These are phyloP conservation scores for Setaria viridis DNA, from an alignment of 202 grass and related monocot genomes.

Conservation along the genomic window DNA sequence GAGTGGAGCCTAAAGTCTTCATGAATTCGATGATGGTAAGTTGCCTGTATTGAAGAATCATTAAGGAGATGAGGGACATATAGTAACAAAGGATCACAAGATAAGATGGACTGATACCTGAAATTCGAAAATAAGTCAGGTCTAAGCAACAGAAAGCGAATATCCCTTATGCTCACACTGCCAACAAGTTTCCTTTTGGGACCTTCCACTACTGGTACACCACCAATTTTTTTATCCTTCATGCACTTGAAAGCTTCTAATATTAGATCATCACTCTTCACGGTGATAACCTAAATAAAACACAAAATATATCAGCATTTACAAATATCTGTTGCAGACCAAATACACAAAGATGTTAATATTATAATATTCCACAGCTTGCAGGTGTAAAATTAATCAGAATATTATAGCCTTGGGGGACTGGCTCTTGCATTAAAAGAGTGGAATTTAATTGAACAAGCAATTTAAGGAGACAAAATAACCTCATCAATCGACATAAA, in stretches of 20 bases:
- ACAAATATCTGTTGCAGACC: neutral
- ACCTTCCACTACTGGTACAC: slow-evolving; percentile 78
- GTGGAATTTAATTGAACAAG: slow-evolving; percentile 12
- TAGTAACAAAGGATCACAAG: neutral
- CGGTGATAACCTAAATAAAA: slow-evolving; percentile 71
- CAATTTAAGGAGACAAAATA: slow-evolving; percentile 37
- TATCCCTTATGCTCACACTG: slow-evolving; percentile 75
- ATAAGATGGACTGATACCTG: slow-evolving; percentile 52
- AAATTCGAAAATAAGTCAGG: slow-evolving; percentile 81
- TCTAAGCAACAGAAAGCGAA: slow-evolving; percentile 82
- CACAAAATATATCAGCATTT: slow-evolving; percentile 29
- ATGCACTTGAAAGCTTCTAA: slow-evolving; percentile 88
- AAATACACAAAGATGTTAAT: neutral
- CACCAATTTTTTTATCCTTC: slow-evolving; percentile 85
- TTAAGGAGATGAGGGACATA: neutral
- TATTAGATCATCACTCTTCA: slow-evolving; percentile 79
- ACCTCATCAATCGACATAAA: slow-evolving; percentile 93
- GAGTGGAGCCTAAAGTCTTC: slow-evolving; percentile 64
- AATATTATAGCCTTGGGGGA: neutral
- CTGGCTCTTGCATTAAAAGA: slow-evolving; percentile 8
- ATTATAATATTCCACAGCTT: neutral
- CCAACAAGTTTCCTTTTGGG: slow-evolving; percentile 74
- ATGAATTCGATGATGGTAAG: slow-evolving; percentile 83
- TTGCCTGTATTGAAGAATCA: slow-evolving; percentile 51
- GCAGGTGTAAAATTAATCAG: slow-evolving; percentile 30